These are phyloP conservation scores for Hibiscus syriacus DNA, from an alignment of 345 rosid species.

Conservation along the genomic window DNA sequence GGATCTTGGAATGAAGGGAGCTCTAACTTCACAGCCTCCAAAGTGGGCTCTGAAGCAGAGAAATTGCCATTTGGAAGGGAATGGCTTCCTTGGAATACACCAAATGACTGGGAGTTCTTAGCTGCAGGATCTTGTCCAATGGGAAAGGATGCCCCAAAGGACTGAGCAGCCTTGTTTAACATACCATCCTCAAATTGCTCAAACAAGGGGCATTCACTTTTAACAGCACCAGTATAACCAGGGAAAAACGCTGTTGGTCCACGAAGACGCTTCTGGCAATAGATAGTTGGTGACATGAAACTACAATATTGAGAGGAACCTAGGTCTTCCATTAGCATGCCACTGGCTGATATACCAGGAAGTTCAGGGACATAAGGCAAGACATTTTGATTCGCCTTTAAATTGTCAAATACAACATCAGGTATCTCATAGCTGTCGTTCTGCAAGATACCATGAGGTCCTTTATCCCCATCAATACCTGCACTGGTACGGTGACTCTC, in stretches of 20 bases:
- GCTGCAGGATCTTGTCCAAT: slow-evolving; percentile 45
- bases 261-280: slow-evolving; percentile 21
- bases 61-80: slow-evolving; percentile 70
- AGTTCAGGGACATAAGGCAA: slow-evolving; percentile 49
- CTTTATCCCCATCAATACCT: slow-evolving; percentile 33
- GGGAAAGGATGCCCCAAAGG: slow-evolving; percentile 47
- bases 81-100: slow-evolving; percentile 62
- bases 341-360: slow-evolving; percentile 45
- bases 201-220: slow-evolving; percentile 36
- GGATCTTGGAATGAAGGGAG: slow-evolving; percentile 99
- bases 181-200: slow-evolving; percentile 42
- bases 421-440: slow-evolving; percentile 49
- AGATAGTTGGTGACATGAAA: slow-evolving; percentile 44
- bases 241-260: slow-evolving; percentile 22
- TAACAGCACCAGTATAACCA: slow-evolving; percentile 34
- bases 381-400: slow-evolving; percentile 44
- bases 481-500: slow-evolving; percentile 34
- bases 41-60: slow-evolving; percentile 74
- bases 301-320: slow-evolving; percentile 52
- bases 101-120: slow-evolving; percentile 37
- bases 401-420: slow-evolving; percentile 57
- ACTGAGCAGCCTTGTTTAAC: slow-evolving; percentile 31
- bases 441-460: slow-evolving; percentile 50
- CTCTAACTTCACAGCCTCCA: slow-evolving; percentile 94
- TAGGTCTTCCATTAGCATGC: slow-evolving; percentile 56